Percentiles rank a stretch among this genome's conserved stretches.
Evolutionary conservation across 176 grass and related monocot genomes (phyloP).

Genomic region (Hordeum marinum): DNA sequence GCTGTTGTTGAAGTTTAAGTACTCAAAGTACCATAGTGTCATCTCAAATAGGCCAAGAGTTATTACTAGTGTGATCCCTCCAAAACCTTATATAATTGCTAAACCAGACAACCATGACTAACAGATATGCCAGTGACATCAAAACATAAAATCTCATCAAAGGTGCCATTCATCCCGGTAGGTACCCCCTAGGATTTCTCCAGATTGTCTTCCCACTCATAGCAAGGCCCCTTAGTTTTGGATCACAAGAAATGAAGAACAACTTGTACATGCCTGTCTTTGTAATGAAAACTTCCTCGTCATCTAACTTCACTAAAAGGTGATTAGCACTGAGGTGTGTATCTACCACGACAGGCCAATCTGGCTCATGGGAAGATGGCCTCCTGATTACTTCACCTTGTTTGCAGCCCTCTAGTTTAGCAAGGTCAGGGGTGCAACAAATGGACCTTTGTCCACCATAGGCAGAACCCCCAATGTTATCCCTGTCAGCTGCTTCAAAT

Average conservation of each 20-base stretch:
- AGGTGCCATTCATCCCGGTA: conserved; percentile 89
- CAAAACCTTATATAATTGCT: conserved; percentile 90
- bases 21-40: conserved; percentile 97
- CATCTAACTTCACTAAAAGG: conserved; percentile 49
- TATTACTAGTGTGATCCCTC: conserved; percentile 92
- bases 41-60: conserved; percentile 94
- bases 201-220: conserved; percentile 98
- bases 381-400: conserved; percentile 93
- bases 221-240: conserved; percentile 84
- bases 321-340: conserved; percentile 78
- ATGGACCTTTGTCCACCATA: conserved; percentile 96
- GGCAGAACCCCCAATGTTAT: conserved; percentile 96
- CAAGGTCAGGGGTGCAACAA: conserved; percentile 96
- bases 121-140: conserved; percentile 81
- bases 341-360: conserved; percentile 67
- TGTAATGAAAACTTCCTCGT: conserved; percentile 49
- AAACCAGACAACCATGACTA: conserved; percentile 77
- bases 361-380: conserved; percentile 64
- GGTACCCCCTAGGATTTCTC: conserved; percentile 91
- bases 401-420: conserved; percentile 90
- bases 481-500: conserved; percentile 89
- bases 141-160: conserved; percentile 91
- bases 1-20: conserved; percentile 91
- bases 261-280: conserved; percentile 99
- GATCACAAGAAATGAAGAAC: conserved; percentile 98